These are phyloP conservation scores for Lonicera japonica DNA, from an alignment of 129 eudicot genomes.

Conservation along the genomic window DNA sequence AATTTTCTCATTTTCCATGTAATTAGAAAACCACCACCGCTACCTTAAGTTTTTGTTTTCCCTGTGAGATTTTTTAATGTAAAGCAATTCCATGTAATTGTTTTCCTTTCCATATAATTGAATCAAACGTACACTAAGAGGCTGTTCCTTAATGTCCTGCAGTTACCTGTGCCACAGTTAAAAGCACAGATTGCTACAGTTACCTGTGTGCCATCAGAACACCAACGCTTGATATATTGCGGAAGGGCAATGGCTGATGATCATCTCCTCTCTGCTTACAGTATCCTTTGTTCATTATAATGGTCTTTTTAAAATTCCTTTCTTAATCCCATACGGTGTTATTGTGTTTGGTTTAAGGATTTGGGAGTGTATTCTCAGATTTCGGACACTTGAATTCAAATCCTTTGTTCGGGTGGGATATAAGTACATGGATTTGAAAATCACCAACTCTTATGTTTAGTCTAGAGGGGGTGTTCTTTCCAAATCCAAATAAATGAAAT, in stretches of 20 bases:
- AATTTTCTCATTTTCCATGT: neutral
- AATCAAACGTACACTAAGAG: too few species aligned
- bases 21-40: too few species aligned
- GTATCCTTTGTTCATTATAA: slow-evolving; percentile 6
- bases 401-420: neutral
- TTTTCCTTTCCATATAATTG: too few species aligned
- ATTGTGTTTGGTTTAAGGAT: neutral
- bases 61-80: too few species aligned
- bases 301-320: neutral
- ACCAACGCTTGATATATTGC: slow-evolving; percentile 13
- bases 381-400: neutral
- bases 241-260: slow-evolving; percentile 17
- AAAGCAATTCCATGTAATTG: too few species aligned
- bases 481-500: too few species aligned
- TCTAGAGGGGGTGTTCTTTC: too few species aligned
- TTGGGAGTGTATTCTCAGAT: neutral
- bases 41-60: too few species aligned
- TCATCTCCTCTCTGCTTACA: slow-evolving; percentile 14
- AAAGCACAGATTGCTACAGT: slow-evolving; percentile 17
- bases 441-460: neutral
- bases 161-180: slow-evolving; percentile 13
- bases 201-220: slow-evolving; percentile 13
- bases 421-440: too few species aligned
- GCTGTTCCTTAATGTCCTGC: neutral
- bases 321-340: neutral